These are phyloP conservation scores for Leccinellum albellum DNA, from an alignment of 768 basidiomycete genomes.

Conservation along the genomic window DNA sequence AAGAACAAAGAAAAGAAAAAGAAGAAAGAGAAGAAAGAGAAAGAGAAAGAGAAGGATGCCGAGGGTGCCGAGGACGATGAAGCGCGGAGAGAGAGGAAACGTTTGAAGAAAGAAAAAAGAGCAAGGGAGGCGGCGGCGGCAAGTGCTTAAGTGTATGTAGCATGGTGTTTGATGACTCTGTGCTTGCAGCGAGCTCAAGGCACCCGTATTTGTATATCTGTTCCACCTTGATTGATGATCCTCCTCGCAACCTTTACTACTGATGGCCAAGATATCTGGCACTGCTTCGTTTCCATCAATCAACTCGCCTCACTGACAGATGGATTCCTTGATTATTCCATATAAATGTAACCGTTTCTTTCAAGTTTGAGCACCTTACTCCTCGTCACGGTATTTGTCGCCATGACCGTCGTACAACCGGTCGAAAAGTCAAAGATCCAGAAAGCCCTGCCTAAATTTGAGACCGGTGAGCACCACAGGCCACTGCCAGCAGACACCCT, in stretches of 20 bases:
- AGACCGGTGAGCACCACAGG: constrained; percentile 47
- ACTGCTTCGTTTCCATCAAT: constrained; percentile 12
- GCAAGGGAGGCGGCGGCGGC: constrained; percentile 42
- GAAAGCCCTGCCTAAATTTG: constrained; percentile 71
- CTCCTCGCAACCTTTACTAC: no score
- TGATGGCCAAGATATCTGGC: constrained; percentile 4
- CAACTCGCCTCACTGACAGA: background rate
- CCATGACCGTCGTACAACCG: constrained; percentile 7
- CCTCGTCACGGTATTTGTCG: background rate
- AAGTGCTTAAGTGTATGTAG: constrained; percentile 8
- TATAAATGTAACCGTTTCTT: constrained; percentile 1
- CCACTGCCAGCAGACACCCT: background rate
- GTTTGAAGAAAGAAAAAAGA: constrained; percentile 68
- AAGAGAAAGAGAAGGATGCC: constrained; percentile 48
- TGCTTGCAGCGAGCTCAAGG: background rate
- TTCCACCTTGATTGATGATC: constrained; percentile 7
- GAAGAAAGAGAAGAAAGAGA: constrained; percentile 50
- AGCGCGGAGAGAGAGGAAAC: constrained; percentile 58
- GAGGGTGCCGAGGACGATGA: constrained; percentile 50
- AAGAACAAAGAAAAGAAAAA: constrained; percentile 60
- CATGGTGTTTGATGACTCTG: background rate
- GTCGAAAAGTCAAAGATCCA: constrained; percentile 38
- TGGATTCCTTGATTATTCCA: background rate
- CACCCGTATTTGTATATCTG: background rate
- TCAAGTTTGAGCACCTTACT: background rate